Evolutionary conservation across 768 basidiomycete species (phyloP).

Genomic region (Leccinum pellstonianum): DNA sequence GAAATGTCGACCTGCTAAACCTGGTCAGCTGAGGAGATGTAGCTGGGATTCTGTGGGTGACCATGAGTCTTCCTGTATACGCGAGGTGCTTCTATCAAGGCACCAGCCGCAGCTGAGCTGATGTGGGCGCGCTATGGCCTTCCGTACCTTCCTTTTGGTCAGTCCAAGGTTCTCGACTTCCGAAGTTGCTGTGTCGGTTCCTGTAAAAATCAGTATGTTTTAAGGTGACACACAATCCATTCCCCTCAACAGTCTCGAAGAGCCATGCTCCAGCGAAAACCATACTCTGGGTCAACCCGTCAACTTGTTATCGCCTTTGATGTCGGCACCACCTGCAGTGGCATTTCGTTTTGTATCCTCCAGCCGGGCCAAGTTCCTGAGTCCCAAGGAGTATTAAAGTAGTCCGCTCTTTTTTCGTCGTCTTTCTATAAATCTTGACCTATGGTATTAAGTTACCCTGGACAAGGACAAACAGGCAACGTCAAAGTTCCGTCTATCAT

Average conservation of each 20-base stretch:
- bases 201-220: slow-evolving; percentile 1
- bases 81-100: neutral
- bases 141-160: neutral
- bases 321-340: neutral
- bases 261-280: slow-evolving; percentile 31
- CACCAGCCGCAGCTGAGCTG: neutral
- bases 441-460: neutral
- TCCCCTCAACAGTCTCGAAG: neutral
- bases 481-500: slow-evolving; percentile 16
- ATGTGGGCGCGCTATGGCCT: neutral
- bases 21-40: neutral
- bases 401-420: neutral
- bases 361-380: neutral
- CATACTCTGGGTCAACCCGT: slow-evolving; percentile 33
- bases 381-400: neutral
- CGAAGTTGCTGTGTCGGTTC: neutral
- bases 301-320: slow-evolving; percentile 39
- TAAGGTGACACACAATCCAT: neutral
- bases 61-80: neutral
- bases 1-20: neutral
- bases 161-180: neutral
- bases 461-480: neutral
- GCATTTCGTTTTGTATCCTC: neutral
- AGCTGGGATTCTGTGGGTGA: neutral
- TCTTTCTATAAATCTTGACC: neutral